Percentiles rank a stretch among this genome's conserved stretches.
Conservation (phyloP, 768 basidiomycete species). For the Suillus clintonianus region DNA sequence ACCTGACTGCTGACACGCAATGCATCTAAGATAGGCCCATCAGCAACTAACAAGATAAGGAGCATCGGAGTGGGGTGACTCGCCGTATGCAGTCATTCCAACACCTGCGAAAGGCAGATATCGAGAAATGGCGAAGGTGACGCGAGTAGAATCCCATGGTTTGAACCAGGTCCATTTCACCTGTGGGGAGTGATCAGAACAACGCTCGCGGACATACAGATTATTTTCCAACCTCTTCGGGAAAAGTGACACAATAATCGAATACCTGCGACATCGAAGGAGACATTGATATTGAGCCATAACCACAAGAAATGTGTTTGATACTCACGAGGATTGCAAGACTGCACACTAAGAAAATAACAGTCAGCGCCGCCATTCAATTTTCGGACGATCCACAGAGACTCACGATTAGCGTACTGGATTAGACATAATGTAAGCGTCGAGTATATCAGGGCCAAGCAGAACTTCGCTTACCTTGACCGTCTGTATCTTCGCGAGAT, state of each 20-base stretch:
- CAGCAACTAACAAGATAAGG: not conserved
- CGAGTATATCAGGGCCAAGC: not conserved
- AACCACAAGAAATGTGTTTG: not conserved
- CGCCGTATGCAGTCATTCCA: constrained; percentile 15
- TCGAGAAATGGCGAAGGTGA: constrained; percentile 18
- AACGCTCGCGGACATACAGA: not conserved
- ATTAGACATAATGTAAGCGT: not conserved
- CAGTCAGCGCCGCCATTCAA: not conserved
- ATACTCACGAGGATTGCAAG: constrained; percentile 17
- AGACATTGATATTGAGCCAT: not conserved
- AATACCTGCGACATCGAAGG: constrained; percentile 1
- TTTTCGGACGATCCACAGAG: not conserved
- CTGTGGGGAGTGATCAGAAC: constrained; percentile 2
- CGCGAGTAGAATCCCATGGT: constrained; percentile 14
- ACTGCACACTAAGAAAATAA: constrained; percentile 11
- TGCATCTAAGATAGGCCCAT: not conserved
- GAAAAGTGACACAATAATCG: constrained; percentile 11
- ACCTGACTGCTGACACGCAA: not conserved
- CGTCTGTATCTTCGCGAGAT: constrained; percentile 14
- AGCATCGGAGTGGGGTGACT: not conserved
- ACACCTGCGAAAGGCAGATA: constrained; percentile 19
- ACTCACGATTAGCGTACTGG: constrained; percentile 18
- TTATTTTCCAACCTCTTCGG: constrained; percentile 6
- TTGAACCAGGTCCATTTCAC: constrained; percentile 19
- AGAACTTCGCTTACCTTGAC: constrained; percentile 6